These are phyloP conservation scores for Paramecium bursaria DNA, from an alignment of 73 alveolate species.

Conservation along the genomic window DNA sequence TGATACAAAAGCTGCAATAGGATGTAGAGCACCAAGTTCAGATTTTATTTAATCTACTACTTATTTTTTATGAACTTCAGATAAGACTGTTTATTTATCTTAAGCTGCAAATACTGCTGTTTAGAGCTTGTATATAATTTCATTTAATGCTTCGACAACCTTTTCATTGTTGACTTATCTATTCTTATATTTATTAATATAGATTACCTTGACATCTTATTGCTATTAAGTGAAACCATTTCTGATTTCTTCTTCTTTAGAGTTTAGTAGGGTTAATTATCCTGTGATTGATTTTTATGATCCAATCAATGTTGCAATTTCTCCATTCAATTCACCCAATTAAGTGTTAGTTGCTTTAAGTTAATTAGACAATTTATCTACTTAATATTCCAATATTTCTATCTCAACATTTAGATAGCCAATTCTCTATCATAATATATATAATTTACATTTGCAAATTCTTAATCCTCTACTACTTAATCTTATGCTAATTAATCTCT, in stretches of 20 bases:
- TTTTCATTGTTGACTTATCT: slow-evolving; percentile 5
- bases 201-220: slow-evolving; percentile 5
- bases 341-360: slow-evolving; percentile 1
- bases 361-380: slow-evolving; percentile 31
- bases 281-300: slow-evolving; percentile 3
- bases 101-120: slow-evolving; percentile 41
- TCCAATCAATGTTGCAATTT: slow-evolving; percentile 23
- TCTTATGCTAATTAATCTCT: slow-evolving; percentile 51
- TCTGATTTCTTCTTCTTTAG: slow-evolving; percentile 58
- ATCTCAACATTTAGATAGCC: slow-evolving; percentile 56
- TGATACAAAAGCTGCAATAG: slow-evolving; percentile 57
- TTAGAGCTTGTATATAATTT: slow-evolving; percentile 34
- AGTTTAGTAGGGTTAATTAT: slow-evolving; percentile 9
- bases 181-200: not conserved
- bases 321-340: slow-evolving; percentile 29
- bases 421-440: slow-evolving; percentile 20
- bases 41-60: slow-evolving; percentile 5
- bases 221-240: not conserved
- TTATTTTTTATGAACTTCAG: slow-evolving; percentile 29
- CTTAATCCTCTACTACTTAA: slow-evolving; percentile 38
- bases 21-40: slow-evolving; percentile 42
- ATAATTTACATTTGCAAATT: slow-evolving; percentile 44
- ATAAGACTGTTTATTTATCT: slow-evolving; percentile 12
- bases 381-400: slow-evolving; percentile 38
- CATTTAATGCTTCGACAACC: slow-evolving; percentile 43